Base-by-base conservation (phyloP, 192 early-diverging fungal genomes). In the Endogone sp. region DNA sequence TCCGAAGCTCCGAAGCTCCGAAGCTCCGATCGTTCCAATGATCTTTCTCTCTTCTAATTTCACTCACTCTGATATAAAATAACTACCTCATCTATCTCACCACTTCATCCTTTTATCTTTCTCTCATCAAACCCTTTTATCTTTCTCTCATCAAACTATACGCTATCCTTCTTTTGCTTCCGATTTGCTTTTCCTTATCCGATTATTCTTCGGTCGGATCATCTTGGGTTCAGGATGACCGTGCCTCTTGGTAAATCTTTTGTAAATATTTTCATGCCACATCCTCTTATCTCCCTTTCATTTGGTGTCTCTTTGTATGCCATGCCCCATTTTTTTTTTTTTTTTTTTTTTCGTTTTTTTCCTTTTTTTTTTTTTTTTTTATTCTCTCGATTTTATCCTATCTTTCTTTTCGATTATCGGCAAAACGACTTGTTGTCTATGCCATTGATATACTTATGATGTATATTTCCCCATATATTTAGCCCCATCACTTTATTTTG, bases 351-450 rank as follows among this genome's bases (percentile, higher is more conserved):
- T 44, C 22, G 21, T 66, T 55, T 25, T 65, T 66, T 21, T 66
- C 44, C 23, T 37, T 56, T 44, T 67, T 67, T 28, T 22, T 67
- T 56, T 29, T 29, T 67, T 55, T 44, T 67, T 58, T 56, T 56
- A 16, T n/a, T 57, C 8, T 58, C 27, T 3, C 22, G 22, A 28
- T 10, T 30, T 67, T 44, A 55, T 67, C 24, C 23, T 67, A 26
- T 58, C 55, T 67, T 30, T 58, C 31, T 55, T 58, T 64, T 67
- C n/a, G n/a, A n/a, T n/a, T n/a, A n/a, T n/a, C n/a, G n/a, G n/a
- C n/a, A n/a, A n/a, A n/a, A n/a, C n/a, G n/a, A n/a, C n/a, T n/a
- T n/a, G n/a, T n/a, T n/a, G n/a, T n/a, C n/a, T n/a, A n/a, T n/a
- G n/a, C n/a, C n/a, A n/a, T n/a, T n/a, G n/a, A n/a, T n/a, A n/a